A percentile compares a stretch with the other conserved stretches of the same genome.
phyloP scores from a whole-genome alignment of 2,329 filamentous ascomycete genomes.

The Taxawa tesnikishii region DNA sequence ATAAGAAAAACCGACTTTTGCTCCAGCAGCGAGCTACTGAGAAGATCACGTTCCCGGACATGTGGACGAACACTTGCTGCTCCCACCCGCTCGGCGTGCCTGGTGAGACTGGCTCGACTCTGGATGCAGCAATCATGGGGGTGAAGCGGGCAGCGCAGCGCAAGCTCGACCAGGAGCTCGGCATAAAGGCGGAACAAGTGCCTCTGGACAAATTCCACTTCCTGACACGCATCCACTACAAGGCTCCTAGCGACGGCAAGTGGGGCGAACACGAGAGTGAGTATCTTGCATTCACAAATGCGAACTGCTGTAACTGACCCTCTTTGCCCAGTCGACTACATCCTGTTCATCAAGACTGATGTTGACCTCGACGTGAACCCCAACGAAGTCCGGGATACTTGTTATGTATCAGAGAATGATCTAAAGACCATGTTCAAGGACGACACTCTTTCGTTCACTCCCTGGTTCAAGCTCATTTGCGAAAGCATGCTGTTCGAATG shows the following conservation, averaged over 20 bases:
- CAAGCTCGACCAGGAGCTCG: slow-evolving; percentile 89
- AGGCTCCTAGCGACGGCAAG: slow-evolving; percentile 89
- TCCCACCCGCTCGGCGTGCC: slow-evolving; percentile 90
- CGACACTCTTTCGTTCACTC: slow-evolving; percentile 73
- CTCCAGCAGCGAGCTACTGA: slow-evolving; percentile 90
- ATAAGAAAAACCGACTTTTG: slow-evolving; percentile 81
- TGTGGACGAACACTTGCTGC: slow-evolving; percentile 99
- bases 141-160: slow-evolving; percentile 86
- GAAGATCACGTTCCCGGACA: slow-evolving; percentile 99
- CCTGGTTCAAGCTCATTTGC: slow-evolving; percentile 99
- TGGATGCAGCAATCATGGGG: slow-evolving; percentile 69
- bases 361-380: slow-evolving; percentile 71
- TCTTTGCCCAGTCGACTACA: slow-evolving; percentile 70
- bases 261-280: slow-evolving; percentile 98
- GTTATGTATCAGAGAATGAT: slow-evolving; percentile 72
- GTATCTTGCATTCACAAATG: slow-evolving; percentile 19
- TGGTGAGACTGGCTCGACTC: slow-evolving; percentile 73
- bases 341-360: slow-evolving; percentile 92
- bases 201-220: slow-evolving; percentile 87
- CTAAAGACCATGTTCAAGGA: slow-evolving; percentile 79
- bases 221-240: slow-evolving; percentile 95
- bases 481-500: slow-evolving; percentile 95
- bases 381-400: slow-evolving; percentile 79
- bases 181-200: slow-evolving; percentile 80
- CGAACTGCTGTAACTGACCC: slow-evolving; percentile 8